phyloP scores from a whole-genome alignment of 192 early-diverging fungal genomes.

The Coemansia sp. region DNA sequence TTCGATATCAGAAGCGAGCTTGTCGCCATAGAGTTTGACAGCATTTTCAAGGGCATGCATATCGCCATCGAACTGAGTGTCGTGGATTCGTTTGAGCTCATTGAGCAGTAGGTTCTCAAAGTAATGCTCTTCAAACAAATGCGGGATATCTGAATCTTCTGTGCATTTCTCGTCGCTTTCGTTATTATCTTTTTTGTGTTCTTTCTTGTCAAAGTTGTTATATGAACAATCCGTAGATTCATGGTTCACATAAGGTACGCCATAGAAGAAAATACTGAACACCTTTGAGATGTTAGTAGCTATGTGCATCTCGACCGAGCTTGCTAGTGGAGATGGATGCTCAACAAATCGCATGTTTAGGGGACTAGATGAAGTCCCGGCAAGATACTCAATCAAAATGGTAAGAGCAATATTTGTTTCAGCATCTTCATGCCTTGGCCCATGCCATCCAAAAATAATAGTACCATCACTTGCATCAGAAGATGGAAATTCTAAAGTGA shows the following conservation, averaged over 20 bases:
- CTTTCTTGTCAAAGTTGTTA: slow-evolving; percentile 25
- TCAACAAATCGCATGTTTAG: slow-evolving; percentile 80
- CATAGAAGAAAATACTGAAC: slow-evolving; percentile 63
- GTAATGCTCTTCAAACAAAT: slow-evolving; percentile 62
- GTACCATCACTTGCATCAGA: slow-evolving; percentile 66
- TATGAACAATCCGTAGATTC: slow-evolving; percentile 27
- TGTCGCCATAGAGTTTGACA: slow-evolving; percentile 22
- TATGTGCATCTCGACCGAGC: slow-evolving; percentile 61
- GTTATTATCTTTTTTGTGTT: slow-evolving; percentile 18
- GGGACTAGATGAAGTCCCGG: slow-evolving; percentile 68
- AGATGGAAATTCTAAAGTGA: slow-evolving; percentile 55
- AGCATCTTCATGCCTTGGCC: slow-evolving; percentile 66
- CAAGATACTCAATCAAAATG: slow-evolving; percentile 71
- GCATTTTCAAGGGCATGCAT: slow-evolving; percentile 22
- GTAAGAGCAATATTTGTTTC: slow-evolving; percentile 63
- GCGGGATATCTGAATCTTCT: slow-evolving; percentile 37
- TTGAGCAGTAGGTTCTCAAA: slow-evolving; percentile 60
- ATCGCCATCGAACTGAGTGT: slow-evolving; percentile 42
- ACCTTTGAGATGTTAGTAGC: slow-evolving; percentile 57
- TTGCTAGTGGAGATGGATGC: slow-evolving; percentile 62
- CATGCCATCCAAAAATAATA: slow-evolving; percentile 70
- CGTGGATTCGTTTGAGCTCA: slow-evolving; percentile 58
- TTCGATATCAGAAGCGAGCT: slow-evolving; percentile 32
- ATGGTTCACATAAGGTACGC: slow-evolving; percentile 52
- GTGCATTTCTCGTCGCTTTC: slow-evolving; percentile 5